Evolutionary conservation across 371 early-diverging fungal species (phyloP).

Genomic region (Zopfochytrium polystomum): DNA sequence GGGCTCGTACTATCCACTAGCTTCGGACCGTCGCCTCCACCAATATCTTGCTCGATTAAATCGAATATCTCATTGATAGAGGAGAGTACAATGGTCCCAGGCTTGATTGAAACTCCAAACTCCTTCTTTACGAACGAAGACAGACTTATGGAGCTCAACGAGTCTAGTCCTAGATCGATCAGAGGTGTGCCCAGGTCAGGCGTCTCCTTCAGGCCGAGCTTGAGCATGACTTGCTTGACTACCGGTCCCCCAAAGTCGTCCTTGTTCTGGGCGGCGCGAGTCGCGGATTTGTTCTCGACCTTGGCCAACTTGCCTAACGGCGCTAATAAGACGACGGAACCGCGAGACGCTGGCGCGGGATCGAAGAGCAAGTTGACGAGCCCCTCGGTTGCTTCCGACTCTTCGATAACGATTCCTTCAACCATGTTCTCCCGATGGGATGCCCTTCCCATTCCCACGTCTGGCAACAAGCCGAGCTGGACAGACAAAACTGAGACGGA

Average conservation of each 20-base stretch:
- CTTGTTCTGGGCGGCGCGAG: not conserved
- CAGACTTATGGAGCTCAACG: too few species aligned
- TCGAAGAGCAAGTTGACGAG: not conserved
- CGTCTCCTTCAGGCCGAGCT: too few species aligned
- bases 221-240: too few species aligned
- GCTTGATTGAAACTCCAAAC: too few species aligned
- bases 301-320: not conserved
- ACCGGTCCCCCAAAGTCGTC: constrained; percentile 8
- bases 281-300: not conserved
- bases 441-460: constrained; percentile 3
- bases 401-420: not conserved
- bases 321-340: not conserved
- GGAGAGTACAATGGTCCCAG: too few species aligned
- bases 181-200: too few species aligned
- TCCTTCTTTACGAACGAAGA: too few species aligned
- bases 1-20: too few species aligned
- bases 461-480: constrained; percentile 1
- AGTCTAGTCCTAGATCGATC: too few species aligned
- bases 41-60: too few species aligned
- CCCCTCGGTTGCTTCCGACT: not conserved
- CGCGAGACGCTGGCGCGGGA: not conserved
- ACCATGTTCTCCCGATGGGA: not conserved
- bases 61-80: too few species aligned
- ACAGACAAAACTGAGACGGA: not conserved
- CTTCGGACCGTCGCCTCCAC: too few species aligned